Conservation (phyloP, 352 stramenopile species). For the Globisporangium recalcitrans region DNA sequence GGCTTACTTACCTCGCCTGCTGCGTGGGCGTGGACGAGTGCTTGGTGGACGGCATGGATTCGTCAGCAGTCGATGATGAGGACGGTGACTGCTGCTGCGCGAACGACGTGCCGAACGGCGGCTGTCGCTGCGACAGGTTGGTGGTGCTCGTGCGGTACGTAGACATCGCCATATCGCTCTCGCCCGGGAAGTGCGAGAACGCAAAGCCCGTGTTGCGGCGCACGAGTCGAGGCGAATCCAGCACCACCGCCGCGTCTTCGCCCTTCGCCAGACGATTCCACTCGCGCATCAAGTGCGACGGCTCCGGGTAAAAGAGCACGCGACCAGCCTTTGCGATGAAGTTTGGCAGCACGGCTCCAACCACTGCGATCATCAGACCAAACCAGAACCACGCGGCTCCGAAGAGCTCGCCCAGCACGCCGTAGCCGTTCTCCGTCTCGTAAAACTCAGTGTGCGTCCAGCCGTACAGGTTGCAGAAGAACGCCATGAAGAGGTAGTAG, state of each 20-base stretch:
- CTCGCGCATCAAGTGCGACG: slow-evolving; percentile 86
- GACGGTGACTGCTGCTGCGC: slow-evolving; percentile 29
- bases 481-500: slow-evolving; percentile 81
- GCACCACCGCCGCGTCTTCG: slow-evolving; percentile 46
- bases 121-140: slow-evolving; percentile 3
- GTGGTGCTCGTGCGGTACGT: slow-evolving; percentile 25
- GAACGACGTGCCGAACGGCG: slow-evolving; percentile 13
- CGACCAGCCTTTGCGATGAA: slow-evolving; percentile 84
- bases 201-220: slow-evolving; percentile 85
- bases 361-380: slow-evolving; percentile 51
- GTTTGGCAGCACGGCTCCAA: slow-evolving; percentile 69
- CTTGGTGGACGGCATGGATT: slow-evolving; percentile 46
- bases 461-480: slow-evolving; percentile 77
- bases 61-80: slow-evolving; percentile 45
- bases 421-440: slow-evolving; percentile 70
- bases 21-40: slow-evolving; percentile 8
- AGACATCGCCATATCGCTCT: slow-evolving; percentile 67
- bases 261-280: slow-evolving; percentile 85
- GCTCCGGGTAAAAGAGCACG: slow-evolving; percentile 86
- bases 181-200: slow-evolving; percentile 75
- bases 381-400: slow-evolving; percentile 83
- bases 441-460: slow-evolving; percentile 76
- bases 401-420: slow-evolving; percentile 57
- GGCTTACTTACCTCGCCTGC: background rate
- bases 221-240: slow-evolving; percentile 71